Evolutionary conservation across 2,329 filamentous ascomycete species (phyloP).

Genomic region (Paracorniculantispora psalliotae): DNA sequence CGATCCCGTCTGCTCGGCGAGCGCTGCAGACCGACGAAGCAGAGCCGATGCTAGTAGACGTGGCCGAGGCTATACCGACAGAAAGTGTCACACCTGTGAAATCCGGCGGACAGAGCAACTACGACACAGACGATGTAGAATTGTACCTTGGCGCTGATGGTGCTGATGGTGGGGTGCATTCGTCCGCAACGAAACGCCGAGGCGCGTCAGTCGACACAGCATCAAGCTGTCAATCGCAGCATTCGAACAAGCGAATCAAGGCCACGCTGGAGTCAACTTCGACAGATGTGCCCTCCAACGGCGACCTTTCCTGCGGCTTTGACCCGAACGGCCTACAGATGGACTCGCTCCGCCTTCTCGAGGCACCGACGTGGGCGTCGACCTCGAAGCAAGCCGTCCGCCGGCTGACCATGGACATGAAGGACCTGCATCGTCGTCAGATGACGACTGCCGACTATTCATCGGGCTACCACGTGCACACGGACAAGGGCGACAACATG

Average conservation of each 20-base stretch:
- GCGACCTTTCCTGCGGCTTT: not conserved
- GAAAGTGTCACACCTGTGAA: not conserved
- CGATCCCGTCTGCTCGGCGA: slow-evolving; percentile 18
- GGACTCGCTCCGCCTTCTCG: not conserved
- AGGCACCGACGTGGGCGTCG: slow-evolving; percentile 61
- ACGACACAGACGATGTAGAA: not conserved
- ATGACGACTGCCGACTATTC: slow-evolving; percentile 53
- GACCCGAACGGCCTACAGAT: not conserved
- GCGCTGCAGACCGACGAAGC: not conserved
- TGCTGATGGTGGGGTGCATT: not conserved
- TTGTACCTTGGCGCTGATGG: not conserved
- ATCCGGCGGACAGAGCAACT: not conserved
- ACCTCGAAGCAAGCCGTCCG: slow-evolving; percentile 56
- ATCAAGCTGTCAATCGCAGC: not conserved
- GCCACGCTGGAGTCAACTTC: too few relatives aligned
- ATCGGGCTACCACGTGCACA: slow-evolving; percentile 80
- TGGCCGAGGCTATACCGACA: not conserved
- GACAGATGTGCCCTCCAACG: not conserved
- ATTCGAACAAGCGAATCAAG: not conserved
- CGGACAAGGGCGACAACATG: slow-evolving; percentile 60
- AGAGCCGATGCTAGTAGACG: too few relatives aligned
- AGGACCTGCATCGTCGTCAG: slow-evolving; percentile 60
- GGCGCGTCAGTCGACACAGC: not conserved
- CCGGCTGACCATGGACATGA: slow-evolving; percentile 52
- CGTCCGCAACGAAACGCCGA: not conserved